phyloP scores from a whole-genome alignment of 345 rosid species.

The Citrus australasica region DNA sequence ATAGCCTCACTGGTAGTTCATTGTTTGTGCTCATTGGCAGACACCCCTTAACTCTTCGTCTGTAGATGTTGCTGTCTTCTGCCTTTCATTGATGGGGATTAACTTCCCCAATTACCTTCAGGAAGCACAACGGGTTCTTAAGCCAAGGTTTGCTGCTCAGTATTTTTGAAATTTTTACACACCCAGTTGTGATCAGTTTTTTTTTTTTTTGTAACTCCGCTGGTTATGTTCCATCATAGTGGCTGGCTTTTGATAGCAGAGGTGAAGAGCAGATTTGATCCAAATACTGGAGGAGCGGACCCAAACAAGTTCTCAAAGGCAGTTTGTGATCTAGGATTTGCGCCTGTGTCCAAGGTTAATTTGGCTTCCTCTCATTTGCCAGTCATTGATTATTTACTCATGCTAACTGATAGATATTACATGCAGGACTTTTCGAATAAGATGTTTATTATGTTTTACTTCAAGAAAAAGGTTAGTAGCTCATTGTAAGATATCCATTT shows the following conservation, averaged over 20 bases:
- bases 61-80: slow-evolving; percentile 81
- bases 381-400: neutral
- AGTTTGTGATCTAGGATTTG: slow-evolving; percentile 71
- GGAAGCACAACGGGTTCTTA: slow-evolving; percentile 88
- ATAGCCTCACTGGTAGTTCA: neutral
- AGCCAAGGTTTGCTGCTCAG: slow-evolving; percentile 54
- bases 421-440: slow-evolving; percentile 82
- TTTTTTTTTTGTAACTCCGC: neutral
- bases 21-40: slow-evolving; percentile 39
- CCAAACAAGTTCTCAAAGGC: slow-evolving; percentile 70
- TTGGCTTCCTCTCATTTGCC: neutral
- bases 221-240: slow-evolving; percentile 29
- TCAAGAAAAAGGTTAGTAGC: slow-evolving; percentile 69
- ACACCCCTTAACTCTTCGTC: slow-evolving; percentile 63
- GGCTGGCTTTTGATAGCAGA: slow-evolving; percentile 98
- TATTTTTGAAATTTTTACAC: slow-evolving; percentile 5
- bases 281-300: slow-evolving; percentile 87
- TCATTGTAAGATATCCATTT: neutral
- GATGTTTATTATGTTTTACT: slow-evolving; percentile 79
- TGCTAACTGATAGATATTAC: slow-evolving; percentile 9
- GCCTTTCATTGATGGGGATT: slow-evolving; percentile 95
- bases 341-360: slow-evolving; percentile 48
- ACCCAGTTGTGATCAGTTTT: neutral
- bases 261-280: slow-evolving; percentile 93
- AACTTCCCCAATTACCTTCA: slow-evolving; percentile 68